These are phyloP conservation scores for Coleophoma cylindrospora DNA, from an alignment of 2,329 filamentous ascomycete genomes.

Conservation along the genomic window DNA sequence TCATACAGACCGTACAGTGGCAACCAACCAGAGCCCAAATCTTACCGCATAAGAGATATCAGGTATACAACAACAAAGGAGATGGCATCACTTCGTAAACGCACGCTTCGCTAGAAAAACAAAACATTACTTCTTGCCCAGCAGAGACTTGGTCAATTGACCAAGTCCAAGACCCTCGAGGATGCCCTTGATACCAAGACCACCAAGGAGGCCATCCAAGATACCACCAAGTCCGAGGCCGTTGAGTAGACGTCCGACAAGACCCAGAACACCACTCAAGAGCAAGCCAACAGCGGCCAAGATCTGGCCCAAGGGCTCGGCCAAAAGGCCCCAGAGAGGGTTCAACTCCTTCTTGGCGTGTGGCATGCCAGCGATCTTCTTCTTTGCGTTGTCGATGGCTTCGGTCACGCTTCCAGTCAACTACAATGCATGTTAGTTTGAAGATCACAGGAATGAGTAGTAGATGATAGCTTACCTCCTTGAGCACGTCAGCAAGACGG, in stretches of 20 bases:
- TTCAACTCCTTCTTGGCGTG: conserved; percentile 94
- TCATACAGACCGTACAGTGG: no score
- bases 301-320: conserved; percentile 86
- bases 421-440: conserved; percentile 24
- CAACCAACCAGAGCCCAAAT: no score
- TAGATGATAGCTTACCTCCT: conserved; percentile 49
- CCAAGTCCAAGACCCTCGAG: conserved; percentile 68
- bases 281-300: conserved; percentile 82
- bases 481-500: conserved; percentile 76
- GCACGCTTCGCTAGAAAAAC: neutral
- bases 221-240: conserved; percentile 79
- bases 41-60: no score
- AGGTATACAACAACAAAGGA: no score
- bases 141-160: conserved; percentile 33
- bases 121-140: conserved; percentile 38
- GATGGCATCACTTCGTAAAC: no score
- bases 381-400: conserved; percentile 83
- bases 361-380: conserved; percentile 85
- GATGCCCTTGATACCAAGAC: conserved; percentile 70
- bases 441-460: neutral
- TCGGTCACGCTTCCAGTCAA: conserved; percentile 75
- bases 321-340: conserved; percentile 76
- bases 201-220: conserved; percentile 73
- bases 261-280: conserved; percentile 74
- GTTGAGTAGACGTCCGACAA: conserved; percentile 71